Evolutionary conservation across 2,329 filamentous ascomycete species (phyloP), one percentile per base, ranked within the genome.

Genomic region (Calonectria honghensis): DNA sequence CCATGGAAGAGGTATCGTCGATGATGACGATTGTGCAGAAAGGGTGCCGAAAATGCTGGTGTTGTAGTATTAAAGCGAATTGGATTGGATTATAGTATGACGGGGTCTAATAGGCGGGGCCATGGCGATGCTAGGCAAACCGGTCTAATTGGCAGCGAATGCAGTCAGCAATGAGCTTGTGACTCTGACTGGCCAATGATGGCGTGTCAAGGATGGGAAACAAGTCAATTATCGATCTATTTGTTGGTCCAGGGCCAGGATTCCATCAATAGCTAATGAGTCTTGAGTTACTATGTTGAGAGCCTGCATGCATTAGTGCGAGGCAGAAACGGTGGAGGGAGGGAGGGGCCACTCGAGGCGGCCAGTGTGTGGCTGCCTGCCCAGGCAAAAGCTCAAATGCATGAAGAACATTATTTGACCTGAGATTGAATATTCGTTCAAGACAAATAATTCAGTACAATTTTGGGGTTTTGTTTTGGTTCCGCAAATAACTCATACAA

Each of bases 161-260:
- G 68, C 68, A 48, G 68, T 71, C 59, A 71, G 68, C 68, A 64
- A 52, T 27, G 27, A 27, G n/a, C 59, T 27, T 35, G 29, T 65
- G 59, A 57, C 32, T 51, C 39, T 70, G 5, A 10, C 31, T 35
- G 18, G 24, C 57, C 57, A 63, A 63, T 63, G 57, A n/a, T 37
- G 29, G 32, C n/a, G 18, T 35, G 37, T 20, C 59, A 48, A 37
- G 24, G 9, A 29, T 27, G n/a, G 6, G 18, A 50, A 45, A 48
- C 52, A 65, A 35, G 2, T 37, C 6, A 20, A 29, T 16, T 63
- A 24, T 63, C 18, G 13, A 63, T 63, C 24, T 14, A 18, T 18
- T 31, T 31, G 37, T 63, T 37, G 9, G 24, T 37, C 57, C 14
- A n/a, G 35, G 14, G 20, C 37, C 24, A 11, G 35, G 57, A 39